These are phyloP conservation scores for Periconia macrospinosa DNA, from an alignment of 2,329 filamentous ascomycete species.

Conservation along the genomic window DNA sequence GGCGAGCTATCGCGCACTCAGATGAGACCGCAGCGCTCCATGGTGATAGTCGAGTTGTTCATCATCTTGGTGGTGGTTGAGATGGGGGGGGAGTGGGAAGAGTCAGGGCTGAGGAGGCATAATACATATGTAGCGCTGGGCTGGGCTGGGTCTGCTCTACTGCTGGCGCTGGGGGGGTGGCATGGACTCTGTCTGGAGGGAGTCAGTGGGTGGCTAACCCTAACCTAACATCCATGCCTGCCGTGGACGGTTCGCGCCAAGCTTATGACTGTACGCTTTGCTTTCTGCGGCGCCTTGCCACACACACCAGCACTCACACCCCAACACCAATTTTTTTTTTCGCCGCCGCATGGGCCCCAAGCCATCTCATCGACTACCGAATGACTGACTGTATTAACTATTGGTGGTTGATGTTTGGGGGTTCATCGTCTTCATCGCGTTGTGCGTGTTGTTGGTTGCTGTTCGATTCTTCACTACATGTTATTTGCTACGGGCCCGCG, in stretches of 20 bases:
- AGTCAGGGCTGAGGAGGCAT: background rate
- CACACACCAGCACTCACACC: background rate
- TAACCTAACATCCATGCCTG: no score
- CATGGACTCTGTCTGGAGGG: no score
- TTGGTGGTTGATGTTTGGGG: slow-evolving; percentile 26
- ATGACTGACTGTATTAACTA: slow-evolving; percentile 7
- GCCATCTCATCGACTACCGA: background rate
- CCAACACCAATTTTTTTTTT: background rate
- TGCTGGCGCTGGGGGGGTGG: background rate
- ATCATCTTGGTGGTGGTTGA: slow-evolving; percentile 1
- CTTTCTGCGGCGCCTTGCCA: no score
- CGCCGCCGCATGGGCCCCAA: no score
- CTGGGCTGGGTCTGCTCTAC: no score
- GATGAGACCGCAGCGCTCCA: slow-evolving; percentile 8
- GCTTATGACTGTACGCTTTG: no score
- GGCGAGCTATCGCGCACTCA: slow-evolving; percentile 10
- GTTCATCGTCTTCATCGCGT: slow-evolving; percentile 40
- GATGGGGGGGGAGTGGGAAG: background rate
- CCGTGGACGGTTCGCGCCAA: no score
- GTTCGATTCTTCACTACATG: slow-evolving; percentile 6
- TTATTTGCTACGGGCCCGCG: background rate
- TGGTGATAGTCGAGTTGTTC: slow-evolving; percentile 1
- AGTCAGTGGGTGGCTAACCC: no score
- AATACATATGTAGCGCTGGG: slow-evolving; percentile 4
- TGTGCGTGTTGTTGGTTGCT: slow-evolving; percentile 19